Evolutionary conservation across 306 rosid species (phyloP), one percentile per base, ranked within the genome.

Genomic region (Cyclanthera cordifolia): DNA sequence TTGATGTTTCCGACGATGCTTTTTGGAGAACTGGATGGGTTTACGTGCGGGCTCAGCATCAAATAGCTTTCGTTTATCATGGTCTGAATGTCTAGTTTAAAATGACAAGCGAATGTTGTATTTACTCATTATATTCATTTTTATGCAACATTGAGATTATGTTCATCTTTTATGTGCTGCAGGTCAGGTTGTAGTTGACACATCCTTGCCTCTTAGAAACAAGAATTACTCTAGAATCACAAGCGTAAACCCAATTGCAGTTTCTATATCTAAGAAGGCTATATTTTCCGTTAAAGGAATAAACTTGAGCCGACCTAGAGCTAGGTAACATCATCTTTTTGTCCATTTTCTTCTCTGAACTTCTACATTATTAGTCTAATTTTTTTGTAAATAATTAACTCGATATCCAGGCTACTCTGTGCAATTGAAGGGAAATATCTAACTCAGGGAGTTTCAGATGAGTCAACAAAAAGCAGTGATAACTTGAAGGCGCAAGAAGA

Each of bases 1-100:
- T 89, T 55, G 88, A 81, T 52, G 80, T 74, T 8, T 75, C 85
- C 28, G 74, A 76, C 66, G 91, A 86, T 72, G 74, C 91, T 76
- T 84, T 91, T 58, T 91, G 97, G 97, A 85, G 79, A 72, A 82
- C 88, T 25, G 97, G 97, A 77, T 91, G 96, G 97, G 73, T 87
- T 56, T 88, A 83, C 49, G 54, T 84, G 37, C 84, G 96, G 79
- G 86, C 84, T 85, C 85, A 52, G 56, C 83, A 88, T 70, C 82
- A 75, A 70, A 86, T 85, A 70, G 87, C 95, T 55, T 83, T 91
- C 78, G 64, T 84, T 66, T 82, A 83, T 79, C 83, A 88, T 73
- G 97, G 97, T 91, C 39, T 78, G 90, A 54, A 63, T 67, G 45
- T 64, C 9, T 49, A 43, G 41, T 49, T 28, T 41, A 15, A 6